These are phyloP conservation scores for Aspergillus piperis DNA, from an alignment of 2,329 filamentous ascomycete species.

Conservation along the genomic window DNA sequence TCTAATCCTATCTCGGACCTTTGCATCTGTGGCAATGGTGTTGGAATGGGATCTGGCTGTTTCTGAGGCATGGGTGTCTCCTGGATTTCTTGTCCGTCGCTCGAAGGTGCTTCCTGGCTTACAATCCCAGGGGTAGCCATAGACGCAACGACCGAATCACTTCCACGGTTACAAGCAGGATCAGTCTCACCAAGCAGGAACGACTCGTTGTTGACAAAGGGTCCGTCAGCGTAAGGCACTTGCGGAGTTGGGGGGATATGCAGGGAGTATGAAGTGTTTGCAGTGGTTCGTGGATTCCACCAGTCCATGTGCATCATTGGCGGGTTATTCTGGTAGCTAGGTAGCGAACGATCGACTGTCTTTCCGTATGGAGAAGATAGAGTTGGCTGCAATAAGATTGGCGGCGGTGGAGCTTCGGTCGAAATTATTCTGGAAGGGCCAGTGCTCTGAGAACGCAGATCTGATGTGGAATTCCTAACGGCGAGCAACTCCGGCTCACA, in stretches of 20 bases:
- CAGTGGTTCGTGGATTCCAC: neutral
- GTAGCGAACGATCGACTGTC: neutral
- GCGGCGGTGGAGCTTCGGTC: neutral
- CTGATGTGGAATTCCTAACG: neutral
- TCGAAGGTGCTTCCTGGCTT: neutral
- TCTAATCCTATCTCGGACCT: neutral
- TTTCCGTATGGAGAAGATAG: neutral
- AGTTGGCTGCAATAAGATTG: neutral
- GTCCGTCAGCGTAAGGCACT: constrained; percentile 25
- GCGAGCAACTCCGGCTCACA: neutral
- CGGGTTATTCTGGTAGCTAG: neutral
- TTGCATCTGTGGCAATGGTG: neutral
- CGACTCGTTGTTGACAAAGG: constrained; percentile 18
- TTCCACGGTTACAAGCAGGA: neutral
- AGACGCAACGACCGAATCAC: neutral
- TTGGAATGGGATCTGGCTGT: neutral
- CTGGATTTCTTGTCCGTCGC: neutral
- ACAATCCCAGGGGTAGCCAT: neutral
- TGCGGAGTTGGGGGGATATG: neutral
- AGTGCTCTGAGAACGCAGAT: neutral
- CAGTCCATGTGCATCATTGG: neutral
- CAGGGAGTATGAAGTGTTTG: neutral
- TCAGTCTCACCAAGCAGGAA: neutral
- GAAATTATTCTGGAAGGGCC: neutral
- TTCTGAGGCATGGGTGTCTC: neutral